A percentile compares a stretch with the other conserved stretches of the same genome.
Evolutionary conservation across 106 monocot species (phyloP).

Genomic region (Platanthera zijinensis): DNA sequence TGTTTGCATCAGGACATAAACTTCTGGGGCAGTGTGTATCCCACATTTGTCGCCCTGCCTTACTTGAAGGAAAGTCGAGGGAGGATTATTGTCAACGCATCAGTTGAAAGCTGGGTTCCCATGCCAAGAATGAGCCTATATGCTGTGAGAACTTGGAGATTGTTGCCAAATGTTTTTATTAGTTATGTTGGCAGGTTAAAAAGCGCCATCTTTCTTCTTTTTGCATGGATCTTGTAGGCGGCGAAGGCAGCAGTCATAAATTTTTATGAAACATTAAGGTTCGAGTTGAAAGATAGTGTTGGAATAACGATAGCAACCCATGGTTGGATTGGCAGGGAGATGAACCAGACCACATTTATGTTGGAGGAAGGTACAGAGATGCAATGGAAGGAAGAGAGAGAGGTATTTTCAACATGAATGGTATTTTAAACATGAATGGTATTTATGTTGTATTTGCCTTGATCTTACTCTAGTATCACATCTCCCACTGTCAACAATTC

Average conservation of each 20-base stretch:
- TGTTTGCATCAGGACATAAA: slow-evolving; percentile 29
- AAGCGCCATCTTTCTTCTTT: neutral
- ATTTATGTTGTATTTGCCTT: too few relatives aligned
- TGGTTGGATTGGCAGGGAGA: slow-evolving; percentile 65
- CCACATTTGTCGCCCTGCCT: slow-evolving; percentile 34
- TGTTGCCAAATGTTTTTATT: neutral
- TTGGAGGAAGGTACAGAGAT: slow-evolving; percentile 76
- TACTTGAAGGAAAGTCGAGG: slow-evolving; percentile 34
- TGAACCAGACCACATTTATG: slow-evolving; percentile 57
- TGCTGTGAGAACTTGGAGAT: slow-evolving; percentile 17
- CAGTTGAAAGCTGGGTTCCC: slow-evolving; percentile 37
- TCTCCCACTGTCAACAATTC: too few relatives aligned
- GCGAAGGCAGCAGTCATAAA: slow-evolving; percentile 78
- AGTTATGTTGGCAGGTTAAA: neutral
- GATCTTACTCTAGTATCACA: too few relatives aligned
- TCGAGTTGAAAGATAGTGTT: slow-evolving; percentile 58
- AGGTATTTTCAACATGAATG: too few relatives aligned
- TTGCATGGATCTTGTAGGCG: slow-evolving; percentile 25
- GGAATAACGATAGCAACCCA: slow-evolving; percentile 75
- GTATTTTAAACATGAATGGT: too few relatives aligned
- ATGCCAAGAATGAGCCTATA: slow-evolving; percentile 48
- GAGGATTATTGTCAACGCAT: slow-evolving; percentile 31
- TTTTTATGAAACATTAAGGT: slow-evolving; percentile 72
- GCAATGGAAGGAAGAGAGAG: slow-evolving; percentile 82
- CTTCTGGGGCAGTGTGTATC: slow-evolving; percentile 41